A percentile compares a stretch with the other conserved stretches of the same genome.
These are phyloP conservation scores for Protostelium mycophagum DNA, from an alignment of 78 protist genomes.

Conservation along the genomic window DNA sequence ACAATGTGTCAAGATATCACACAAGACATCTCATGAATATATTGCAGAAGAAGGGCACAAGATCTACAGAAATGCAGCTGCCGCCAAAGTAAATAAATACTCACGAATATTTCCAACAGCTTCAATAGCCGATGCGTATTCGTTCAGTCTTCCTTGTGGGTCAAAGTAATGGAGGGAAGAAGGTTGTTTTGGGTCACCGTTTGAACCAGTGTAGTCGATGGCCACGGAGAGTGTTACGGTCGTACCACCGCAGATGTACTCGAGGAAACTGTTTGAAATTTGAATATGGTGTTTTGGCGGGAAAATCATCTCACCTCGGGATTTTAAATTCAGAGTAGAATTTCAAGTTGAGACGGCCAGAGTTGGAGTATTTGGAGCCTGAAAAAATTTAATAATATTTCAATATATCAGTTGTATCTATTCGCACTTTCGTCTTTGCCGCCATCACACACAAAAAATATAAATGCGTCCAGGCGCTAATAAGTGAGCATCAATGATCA, in stretches of 20 bases:
- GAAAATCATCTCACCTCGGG: neutral
- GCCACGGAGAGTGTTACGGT: slow-evolving; percentile 66
- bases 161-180: slow-evolving; percentile 70
- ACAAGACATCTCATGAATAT: too few relatives aligned
- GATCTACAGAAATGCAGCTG: too few relatives aligned
- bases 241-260: slow-evolving; percentile 62
- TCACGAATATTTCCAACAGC: slow-evolving; percentile 32
- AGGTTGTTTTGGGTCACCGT: slow-evolving; percentile 42
- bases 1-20: too few relatives aligned
- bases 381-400: too few relatives aligned
- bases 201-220: slow-evolving; percentile 87
- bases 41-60: too few relatives aligned
- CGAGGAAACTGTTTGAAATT: slow-evolving; percentile 32
- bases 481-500: too few relatives aligned
- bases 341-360: neutral
- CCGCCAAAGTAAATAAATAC: too few relatives aligned
- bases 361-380: neutral
- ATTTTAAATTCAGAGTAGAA: neutral
- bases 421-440: too few relatives aligned
- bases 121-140: slow-evolving; percentile 62
- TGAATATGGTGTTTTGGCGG: neutral
- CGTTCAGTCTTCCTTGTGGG: slow-evolving; percentile 24
- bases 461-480: too few relatives aligned
- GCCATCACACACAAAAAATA: too few relatives aligned
- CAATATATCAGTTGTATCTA: too few relatives aligned